These are phyloP conservation scores for Buddleja alternifolia DNA, from an alignment of 257 asterid species.

Conservation along the genomic window DNA sequence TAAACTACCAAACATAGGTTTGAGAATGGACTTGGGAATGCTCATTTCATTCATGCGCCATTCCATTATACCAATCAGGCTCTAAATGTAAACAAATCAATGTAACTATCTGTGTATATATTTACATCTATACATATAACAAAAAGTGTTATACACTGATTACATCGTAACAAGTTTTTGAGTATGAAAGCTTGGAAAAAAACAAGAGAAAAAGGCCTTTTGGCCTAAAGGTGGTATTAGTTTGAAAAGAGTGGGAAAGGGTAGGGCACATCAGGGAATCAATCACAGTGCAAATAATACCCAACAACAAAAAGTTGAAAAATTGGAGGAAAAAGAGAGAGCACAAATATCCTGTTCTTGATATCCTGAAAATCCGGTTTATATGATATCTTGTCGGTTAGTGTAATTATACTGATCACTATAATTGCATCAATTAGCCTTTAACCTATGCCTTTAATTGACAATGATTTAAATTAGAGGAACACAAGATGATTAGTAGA, in stretches of 20 bases:
- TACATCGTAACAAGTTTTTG: neutral
- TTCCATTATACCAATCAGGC: too few relatives aligned
- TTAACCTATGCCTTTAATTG: slow-evolving; percentile 12
- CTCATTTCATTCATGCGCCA: too few relatives aligned
- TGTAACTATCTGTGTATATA: too few relatives aligned
- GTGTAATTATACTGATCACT: slow-evolving; percentile 23
- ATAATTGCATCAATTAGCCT: slow-evolving; percentile 26
- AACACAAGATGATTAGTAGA: slow-evolving; percentile 4
- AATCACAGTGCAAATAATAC: slow-evolving; percentile 39
- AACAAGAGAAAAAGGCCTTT: neutral
- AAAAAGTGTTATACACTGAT: too few relatives aligned
- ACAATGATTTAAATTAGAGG: slow-evolving; percentile 17
- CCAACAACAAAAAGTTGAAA: slow-evolving; percentile 43
- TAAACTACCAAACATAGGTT: too few relatives aligned
- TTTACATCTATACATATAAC: too few relatives aligned
- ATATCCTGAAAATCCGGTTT: slow-evolving; percentile 58
- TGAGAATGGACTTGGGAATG: too few relatives aligned
- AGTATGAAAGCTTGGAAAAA: neutral
- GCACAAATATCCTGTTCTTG: slow-evolving; percentile 1
- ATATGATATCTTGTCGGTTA: slow-evolving; percentile 46
- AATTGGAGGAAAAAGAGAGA: neutral
- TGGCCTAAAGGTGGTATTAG: neutral
- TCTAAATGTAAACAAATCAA: too few relatives aligned
- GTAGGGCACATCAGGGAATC: slow-evolving; percentile 29
- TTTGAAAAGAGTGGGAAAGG: slow-evolving; percentile 30